Base-by-base conservation (phyloP, 805 yeast species). In the Metschnikowia picachoensis region DNA sequence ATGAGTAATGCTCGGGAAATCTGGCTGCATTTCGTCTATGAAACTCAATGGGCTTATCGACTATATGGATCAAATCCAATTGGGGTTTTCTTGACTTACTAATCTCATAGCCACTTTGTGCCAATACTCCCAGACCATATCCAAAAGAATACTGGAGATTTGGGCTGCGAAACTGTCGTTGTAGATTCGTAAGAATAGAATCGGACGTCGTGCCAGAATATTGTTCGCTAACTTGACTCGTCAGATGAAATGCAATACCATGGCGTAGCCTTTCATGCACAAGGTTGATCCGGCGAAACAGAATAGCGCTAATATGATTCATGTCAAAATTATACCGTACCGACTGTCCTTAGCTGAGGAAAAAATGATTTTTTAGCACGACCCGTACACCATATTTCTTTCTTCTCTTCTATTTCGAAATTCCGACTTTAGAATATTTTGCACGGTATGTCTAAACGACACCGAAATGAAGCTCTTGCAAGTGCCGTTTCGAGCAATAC, bases 111-210 rank as follows among this genome's bases (percentile, higher is more conserved):
- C 72, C 69, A 1, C 55, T 57, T 62, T 92, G 99, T 32, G 80
- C 75, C 58, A 94, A 87, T 1, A 94, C 96, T 4, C 96, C 96
- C 8, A 95, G 86, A 2, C 99, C 99, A 64, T 92, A 92, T 0
- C 97, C 99, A 66, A 92, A 87, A 1, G 96, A 83, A 57, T 79
- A 86, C 44, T 80, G 70, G 12, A 89, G 78, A 0, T 94, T 91
- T 1, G 92, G 85, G 15, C 32, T 15, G 30, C 17, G n/a, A 32
- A 53, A 53, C 11, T 45, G 39, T 30, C 29, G 28, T 13, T 42
- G 45, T 14, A 53, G 44, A 30, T 30, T 41, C 16, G 33, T 33
- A 40, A 53, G 56, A 20, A 20, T 20, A 20, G 4, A 5, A 7
- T 20, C 25, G 25, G 25, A 20, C 20, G 27, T 37, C 8, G 16